phyloP scores from a whole-genome alignment of 2,329 filamentous ascomycete genomes.

The Orbilia oligospora region DNA sequence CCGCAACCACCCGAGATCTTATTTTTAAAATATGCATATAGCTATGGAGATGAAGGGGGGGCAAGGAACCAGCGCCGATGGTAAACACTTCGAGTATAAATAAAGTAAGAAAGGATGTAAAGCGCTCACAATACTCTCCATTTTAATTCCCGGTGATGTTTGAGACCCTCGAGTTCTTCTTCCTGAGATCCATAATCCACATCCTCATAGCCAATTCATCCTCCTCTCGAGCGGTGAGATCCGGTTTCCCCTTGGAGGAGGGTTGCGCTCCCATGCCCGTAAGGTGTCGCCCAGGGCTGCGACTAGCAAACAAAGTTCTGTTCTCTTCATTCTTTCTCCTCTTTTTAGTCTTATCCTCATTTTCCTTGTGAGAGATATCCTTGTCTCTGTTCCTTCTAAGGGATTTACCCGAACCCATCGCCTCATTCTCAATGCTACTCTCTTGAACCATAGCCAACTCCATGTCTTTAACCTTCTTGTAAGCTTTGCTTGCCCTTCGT shows the following conservation, averaged over 20 bases:
- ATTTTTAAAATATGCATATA: not conserved
- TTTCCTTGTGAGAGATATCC: not conserved
- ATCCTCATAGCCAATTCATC: constrained; percentile 58
- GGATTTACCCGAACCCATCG: not conserved
- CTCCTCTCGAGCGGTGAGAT: constrained; percentile 32
- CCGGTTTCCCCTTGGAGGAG: not conserved
- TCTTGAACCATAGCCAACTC: not conserved
- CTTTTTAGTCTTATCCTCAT: not conserved
- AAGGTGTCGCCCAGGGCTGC: not conserved
- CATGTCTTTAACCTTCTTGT: not conserved
- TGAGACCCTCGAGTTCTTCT: constrained; percentile 38
- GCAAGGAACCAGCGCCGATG: not conserved
- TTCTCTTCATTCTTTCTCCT: not conserved
- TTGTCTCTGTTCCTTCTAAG: not conserved
- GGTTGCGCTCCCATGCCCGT: not conserved
- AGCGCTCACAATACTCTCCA: constrained; percentile 13
- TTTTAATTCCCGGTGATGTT: constrained; percentile 10
- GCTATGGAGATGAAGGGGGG: not conserved
- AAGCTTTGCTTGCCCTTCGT: constrained; percentile 28
- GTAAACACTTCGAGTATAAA: not conserved
- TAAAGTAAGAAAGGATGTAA: not conserved
- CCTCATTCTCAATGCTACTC: not conserved
- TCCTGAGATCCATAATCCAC: constrained; percentile 52
- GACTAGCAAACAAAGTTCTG: not conserved
- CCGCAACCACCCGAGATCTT: not conserved